Conservation (phyloP, 2,329 filamentous ascomycete species). For the Gaeumannomyces tritici region DNA sequence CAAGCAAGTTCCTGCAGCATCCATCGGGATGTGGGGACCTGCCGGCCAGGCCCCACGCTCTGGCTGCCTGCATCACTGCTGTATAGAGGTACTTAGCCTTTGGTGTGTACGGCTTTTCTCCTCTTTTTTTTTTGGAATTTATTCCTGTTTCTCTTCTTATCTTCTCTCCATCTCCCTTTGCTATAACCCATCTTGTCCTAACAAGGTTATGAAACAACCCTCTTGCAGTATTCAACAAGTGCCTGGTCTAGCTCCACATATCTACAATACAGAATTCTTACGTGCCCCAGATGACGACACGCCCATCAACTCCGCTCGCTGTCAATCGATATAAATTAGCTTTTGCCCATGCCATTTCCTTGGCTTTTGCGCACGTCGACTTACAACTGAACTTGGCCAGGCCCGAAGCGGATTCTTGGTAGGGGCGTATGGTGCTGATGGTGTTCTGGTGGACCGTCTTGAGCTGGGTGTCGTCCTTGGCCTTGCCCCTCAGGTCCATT, state of each 20-base stretch:
- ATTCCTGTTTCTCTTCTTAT: neutral
- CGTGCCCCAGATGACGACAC: slow-evolving; percentile 68
- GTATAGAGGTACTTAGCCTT: too few relatives aligned
- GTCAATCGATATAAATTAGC: slow-evolving; percentile 14
- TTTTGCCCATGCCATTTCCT: neutral
- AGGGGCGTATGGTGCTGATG: slow-evolving; percentile 74
- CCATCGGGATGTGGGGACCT: too few relatives aligned
- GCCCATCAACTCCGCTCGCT: slow-evolving; percentile 78
- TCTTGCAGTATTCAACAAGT: neutral
- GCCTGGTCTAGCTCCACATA: neutral
- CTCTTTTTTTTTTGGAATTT: too few relatives aligned
- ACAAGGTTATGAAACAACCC: neutral
- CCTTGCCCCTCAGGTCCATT: slow-evolving; percentile 96
- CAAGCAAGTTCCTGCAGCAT: too few relatives aligned
- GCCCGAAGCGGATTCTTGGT: slow-evolving; percentile 52
- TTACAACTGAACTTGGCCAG: slow-evolving; percentile 82
- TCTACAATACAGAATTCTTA: slow-evolving; percentile 24
- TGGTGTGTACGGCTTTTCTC: too few relatives aligned
- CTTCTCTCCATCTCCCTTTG: too few relatives aligned
- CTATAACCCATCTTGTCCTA: too few relatives aligned
- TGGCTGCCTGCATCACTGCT: too few relatives aligned
- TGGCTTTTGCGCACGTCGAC: slow-evolving; percentile 23
- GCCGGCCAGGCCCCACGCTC: too few relatives aligned
- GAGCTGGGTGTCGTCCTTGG: slow-evolving; percentile 84
- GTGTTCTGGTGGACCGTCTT: slow-evolving; percentile 97